Percentiles rank a stretch among this genome's conserved stretches.
These are phyloP conservation scores for Neonothopanus nambi DNA, from an alignment of 1,284 basidiomycete species.

Conservation along the genomic window DNA sequence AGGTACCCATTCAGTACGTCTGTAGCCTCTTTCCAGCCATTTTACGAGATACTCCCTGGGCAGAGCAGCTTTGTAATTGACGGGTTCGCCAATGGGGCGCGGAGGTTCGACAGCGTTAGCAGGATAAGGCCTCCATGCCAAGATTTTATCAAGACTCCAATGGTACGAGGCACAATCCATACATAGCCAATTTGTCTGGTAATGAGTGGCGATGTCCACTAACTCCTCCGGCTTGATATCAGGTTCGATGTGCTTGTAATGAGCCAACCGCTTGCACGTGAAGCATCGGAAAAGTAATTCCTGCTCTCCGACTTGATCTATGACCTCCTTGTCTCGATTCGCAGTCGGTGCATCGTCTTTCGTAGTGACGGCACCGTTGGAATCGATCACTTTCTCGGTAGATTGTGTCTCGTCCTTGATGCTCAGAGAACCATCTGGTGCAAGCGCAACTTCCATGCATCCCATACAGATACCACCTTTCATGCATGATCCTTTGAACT, in stretches of 20 bases:
- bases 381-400: neutral
- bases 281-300: conserved; percentile 78
- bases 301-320: conserved; percentile 20
- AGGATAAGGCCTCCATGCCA: conserved; percentile 88
- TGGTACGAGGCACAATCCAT: conserved; percentile 76
- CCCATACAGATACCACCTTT: conserved; percentile 78
- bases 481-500: conserved; percentile 53
- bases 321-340: conserved; percentile 2
- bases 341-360: conserved; percentile 26
- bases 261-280: conserved; percentile 77
- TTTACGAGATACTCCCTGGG: conserved; percentile 91
- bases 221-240: conserved; percentile 43
- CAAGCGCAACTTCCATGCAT: conserved; percentile 61
- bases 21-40: conserved; percentile 77
- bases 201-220: conserved; percentile 57
- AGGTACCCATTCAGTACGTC: conserved; percentile 83
- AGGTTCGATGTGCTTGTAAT: conserved; percentile 73
- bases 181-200: conserved; percentile 79
- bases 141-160: conserved; percentile 79
- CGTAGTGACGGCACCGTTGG: conserved; percentile 35
- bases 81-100: conserved; percentile 39
- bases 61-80: conserved; percentile 59
- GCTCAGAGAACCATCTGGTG: conserved; percentile 37
- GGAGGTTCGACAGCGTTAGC: conserved; percentile 55
- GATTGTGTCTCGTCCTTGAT: conserved; percentile 5